These are phyloP conservation scores for Capsicum chinense DNA, from an alignment of 257 asterid genomes.

Conservation along the genomic window DNA sequence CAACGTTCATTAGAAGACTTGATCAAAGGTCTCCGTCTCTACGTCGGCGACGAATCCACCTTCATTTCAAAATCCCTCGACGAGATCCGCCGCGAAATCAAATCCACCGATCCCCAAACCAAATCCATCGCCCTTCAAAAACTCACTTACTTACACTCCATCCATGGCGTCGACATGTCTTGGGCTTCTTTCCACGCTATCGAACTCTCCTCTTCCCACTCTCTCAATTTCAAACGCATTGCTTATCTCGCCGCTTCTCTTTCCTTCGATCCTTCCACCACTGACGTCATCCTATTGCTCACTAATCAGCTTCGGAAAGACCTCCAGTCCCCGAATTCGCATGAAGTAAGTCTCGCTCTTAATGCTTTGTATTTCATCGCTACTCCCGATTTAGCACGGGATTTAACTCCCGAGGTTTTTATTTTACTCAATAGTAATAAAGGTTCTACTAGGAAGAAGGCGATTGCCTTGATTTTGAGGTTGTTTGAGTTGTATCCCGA, in stretches of 20 bases:
- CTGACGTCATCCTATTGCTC: constrained; percentile 87
- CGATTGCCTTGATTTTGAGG: constrained; percentile 63
- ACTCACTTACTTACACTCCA: constrained; percentile 78
- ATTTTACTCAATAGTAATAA: constrained; percentile 61
- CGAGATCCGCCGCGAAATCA: constrained; percentile 95
- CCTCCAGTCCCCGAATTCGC: constrained; percentile 61
- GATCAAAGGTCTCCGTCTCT: constrained; percentile 77
- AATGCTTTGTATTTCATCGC: constrained; percentile 66
- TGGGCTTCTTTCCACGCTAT: constrained; percentile 88
- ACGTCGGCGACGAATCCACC: constrained; percentile 46
- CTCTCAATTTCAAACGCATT: constrained; percentile 64
- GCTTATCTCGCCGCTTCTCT: constrained; percentile 81
- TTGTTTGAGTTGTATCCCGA: constrained; percentile 80
- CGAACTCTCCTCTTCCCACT: constrained; percentile 77
- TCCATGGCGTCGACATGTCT: constrained; percentile 73
- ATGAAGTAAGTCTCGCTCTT: constrained; percentile 82
- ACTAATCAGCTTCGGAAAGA: constrained; percentile 96
- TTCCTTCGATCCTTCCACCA: constrained; percentile 70
- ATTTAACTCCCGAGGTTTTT: constrained; percentile 82
- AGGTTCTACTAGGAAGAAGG: constrained; percentile 64
- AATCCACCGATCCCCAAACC: constrained; percentile 71
- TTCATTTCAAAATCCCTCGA: constrained; percentile 65
- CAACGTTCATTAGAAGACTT: constrained; percentile 81
- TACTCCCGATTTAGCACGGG: constrained; percentile 78
- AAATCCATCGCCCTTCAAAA: constrained; percentile 81